A percentile compares a stretch with the other conserved stretches of the same genome.
phyloP scores from a whole-genome alignment of 2,329 filamentous ascomycete species.

The Lachnum nothofagi region DNA sequence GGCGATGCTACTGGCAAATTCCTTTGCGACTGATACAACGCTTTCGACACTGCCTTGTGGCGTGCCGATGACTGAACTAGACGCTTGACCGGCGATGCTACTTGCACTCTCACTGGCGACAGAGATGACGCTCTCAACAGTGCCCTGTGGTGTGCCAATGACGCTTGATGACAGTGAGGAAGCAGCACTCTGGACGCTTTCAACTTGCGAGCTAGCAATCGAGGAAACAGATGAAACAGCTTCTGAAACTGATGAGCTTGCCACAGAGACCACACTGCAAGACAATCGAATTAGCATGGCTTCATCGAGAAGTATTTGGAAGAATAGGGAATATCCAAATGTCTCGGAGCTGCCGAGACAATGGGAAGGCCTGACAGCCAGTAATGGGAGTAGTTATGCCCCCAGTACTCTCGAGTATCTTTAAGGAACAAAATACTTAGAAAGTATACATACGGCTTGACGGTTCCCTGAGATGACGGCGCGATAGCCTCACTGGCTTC shows the following conservation, averaged over 20 bases:
- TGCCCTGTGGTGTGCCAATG: conserved; percentile 17
- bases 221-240: conserved; percentile 21
- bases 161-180: conserved; percentile 20
- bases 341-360: no score
- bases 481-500: conserved; percentile 27
- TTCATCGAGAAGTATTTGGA: no score
- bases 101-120: conserved; percentile 17
- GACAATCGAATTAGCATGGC: no score
- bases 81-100: conserved; percentile 20
- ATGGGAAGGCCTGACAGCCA: no score
- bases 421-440: no score
- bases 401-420: no score
- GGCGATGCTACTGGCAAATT: conserved; percentile 23
- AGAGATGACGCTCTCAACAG: conserved; percentile 20
- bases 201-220: conserved; percentile 11
- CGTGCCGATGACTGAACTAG: conserved; percentile 23
- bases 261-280: conserved; percentile 34
- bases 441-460: no score
- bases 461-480: conserved; percentile 24
- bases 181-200: conserved; percentile 20
- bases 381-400: no score
- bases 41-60: conserved; percentile 32
- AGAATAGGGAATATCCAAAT: no score
- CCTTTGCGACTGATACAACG: conserved; percentile 31
- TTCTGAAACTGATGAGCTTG: conserved; percentile 21